Conservation (phyloP, 108 stramenopile genomes). For the Aurantiochytrium sp. region DNA sequence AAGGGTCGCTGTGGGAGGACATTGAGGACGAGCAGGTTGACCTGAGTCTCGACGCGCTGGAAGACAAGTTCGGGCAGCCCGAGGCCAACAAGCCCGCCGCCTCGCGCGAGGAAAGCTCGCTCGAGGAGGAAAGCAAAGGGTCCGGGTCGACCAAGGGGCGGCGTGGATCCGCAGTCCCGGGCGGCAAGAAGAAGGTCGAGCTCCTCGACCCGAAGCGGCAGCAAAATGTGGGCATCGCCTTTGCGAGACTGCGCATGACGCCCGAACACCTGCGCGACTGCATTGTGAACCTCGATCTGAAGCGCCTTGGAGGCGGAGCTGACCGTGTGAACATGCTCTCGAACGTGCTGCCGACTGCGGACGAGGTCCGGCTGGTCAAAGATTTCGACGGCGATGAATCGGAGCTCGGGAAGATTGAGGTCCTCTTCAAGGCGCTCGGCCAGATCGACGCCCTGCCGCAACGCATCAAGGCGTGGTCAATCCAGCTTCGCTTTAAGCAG, state of each 20-base stretch:
- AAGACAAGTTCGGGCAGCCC: neutral
- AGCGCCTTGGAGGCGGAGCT: neutral
- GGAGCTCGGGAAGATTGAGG: constrained; percentile 30
- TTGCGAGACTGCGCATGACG: constrained; percentile 14
- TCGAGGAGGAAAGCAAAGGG: neutral
- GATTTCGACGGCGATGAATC: constrained; percentile 34
- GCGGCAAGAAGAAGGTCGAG: neutral
- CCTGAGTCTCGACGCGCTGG: neutral
- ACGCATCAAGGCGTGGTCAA: constrained; percentile 26
- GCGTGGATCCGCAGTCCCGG: neutral
- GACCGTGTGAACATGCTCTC: constrained; percentile 27
- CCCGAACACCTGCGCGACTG: neutral
- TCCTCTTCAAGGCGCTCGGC: constrained; percentile 24
- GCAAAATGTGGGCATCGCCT: constrained; percentile 45
- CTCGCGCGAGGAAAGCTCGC: neutral
- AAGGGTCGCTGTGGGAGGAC: constrained; percentile 2
- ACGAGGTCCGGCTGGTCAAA: constrained; percentile 25
- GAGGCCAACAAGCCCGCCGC: neutral
- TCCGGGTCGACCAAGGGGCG: neutral
- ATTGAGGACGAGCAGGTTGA: neutral
- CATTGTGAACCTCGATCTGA: constrained; percentile 17
- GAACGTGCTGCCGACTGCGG: constrained; percentile 32
- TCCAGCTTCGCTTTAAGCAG: constrained; percentile 18
- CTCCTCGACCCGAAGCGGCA: constrained; percentile 40
- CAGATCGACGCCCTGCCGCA: neutral